Evolutionary conservation across 768 basidiomycete species (phyloP).

Genomic region (Fomitopsis serialis): DNA sequence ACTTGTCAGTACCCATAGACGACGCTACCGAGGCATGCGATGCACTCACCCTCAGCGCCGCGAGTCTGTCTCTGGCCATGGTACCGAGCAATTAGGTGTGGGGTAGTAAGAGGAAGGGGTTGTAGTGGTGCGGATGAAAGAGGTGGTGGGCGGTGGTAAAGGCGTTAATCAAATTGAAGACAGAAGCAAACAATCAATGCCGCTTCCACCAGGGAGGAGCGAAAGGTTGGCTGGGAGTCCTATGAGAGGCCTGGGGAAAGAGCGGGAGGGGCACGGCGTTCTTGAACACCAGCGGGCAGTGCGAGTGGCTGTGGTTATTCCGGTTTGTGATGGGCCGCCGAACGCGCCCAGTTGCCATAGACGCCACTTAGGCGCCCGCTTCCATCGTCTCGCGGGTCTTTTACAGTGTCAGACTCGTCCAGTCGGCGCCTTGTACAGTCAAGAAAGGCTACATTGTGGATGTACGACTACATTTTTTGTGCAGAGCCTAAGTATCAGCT

Average conservation of each 20-base stretch:
- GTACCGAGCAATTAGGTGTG: conserved; percentile 19
- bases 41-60: conserved; percentile 69
- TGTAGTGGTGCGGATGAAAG: conserved; percentile 7
- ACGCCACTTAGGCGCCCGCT: too few species aligned
- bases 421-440: too few species aligned
- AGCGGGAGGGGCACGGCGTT: conserved; percentile 2
- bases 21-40: conserved; percentile 6
- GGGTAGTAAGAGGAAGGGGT: conserved; percentile 4
- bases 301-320: conserved; percentile 1
- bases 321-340: background rate
- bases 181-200: conserved; percentile 19
- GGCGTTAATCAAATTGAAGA: conserved; percentile 3
- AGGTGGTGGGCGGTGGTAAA: conserved; percentile 9
- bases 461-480: background rate
- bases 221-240: background rate
- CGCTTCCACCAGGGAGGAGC: conserved; percentile 6
- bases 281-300: background rate
- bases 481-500: too few species aligned
- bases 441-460: too few species aligned
- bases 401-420: too few species aligned
- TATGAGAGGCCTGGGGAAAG: conserved; percentile 4
- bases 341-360: too few species aligned
- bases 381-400: too few species aligned
- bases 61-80: conserved; percentile 90
- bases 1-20: conserved; percentile 2